Conservation (phyloP, 2,329 filamentous ascomycete genomes). For the Calycina marina region DNA sequence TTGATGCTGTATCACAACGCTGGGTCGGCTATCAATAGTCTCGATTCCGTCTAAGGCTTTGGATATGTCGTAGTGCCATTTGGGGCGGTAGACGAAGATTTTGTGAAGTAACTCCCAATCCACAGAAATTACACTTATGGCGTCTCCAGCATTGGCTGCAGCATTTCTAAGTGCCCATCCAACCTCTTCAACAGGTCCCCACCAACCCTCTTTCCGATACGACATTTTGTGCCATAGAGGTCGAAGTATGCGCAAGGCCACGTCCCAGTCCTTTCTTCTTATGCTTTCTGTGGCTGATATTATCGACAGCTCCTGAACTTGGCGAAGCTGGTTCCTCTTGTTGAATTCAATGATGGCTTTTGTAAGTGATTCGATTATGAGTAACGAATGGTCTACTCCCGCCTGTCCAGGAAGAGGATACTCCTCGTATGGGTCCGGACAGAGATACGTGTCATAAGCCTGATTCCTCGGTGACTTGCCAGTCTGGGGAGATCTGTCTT, state of each 20-base stretch:
- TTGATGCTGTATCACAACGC: conserved; percentile 35
- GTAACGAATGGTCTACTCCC: conserved; percentile 38
- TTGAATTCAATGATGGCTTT: conserved; percentile 39
- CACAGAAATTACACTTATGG: conserved; percentile 42
- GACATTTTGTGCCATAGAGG: conserved; percentile 42
- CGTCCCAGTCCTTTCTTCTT: conserved; percentile 34
- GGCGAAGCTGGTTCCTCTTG: conserved; percentile 35
- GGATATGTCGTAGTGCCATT: conserved; percentile 47
- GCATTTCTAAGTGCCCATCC: conserved; percentile 45
- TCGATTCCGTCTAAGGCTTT: conserved; percentile 38
- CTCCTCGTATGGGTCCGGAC: conserved; percentile 46
- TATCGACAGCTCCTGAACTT: conserved; percentile 38
- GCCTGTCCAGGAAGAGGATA: conserved; percentile 32
- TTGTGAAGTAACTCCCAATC: conserved; percentile 51
- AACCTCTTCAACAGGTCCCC: conserved; percentile 42
- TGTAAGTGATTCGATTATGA: conserved; percentile 38
- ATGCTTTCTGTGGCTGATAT: conserved; percentile 42
- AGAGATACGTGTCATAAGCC: conserved; percentile 52
- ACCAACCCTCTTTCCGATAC: conserved; percentile 45
- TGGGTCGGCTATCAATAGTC: conserved; percentile 29
- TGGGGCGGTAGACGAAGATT: conserved; percentile 37
- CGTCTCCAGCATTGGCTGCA: conserved; percentile 35
- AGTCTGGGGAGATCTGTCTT: conserved; percentile 36
- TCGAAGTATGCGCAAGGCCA: conserved; percentile 36
- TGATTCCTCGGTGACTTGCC: conserved; percentile 35